Conservation (phyloP, 1,139 yeast species). For the Protomyces pachydermus region DNA sequence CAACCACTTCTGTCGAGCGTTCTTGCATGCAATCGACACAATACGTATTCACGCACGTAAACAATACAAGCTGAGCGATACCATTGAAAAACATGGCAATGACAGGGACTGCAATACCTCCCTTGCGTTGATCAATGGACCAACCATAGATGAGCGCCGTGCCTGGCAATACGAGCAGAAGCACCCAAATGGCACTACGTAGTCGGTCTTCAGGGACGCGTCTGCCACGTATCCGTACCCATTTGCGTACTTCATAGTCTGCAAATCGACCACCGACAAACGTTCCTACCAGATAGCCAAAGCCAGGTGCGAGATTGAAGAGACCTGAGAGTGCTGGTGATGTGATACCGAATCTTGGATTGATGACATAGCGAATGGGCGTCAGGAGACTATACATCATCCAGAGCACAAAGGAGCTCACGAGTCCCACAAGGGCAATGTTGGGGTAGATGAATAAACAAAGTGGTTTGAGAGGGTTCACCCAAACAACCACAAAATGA, state of each 20-base stretch:
- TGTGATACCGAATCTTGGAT: slow-evolving; percentile 49
- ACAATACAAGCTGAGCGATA: slow-evolving; percentile 48
- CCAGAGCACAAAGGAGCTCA: slow-evolving; percentile 44
- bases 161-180: slow-evolving; percentile 45
- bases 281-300: slow-evolving; percentile 49
- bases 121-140: slow-evolving; percentile 47
- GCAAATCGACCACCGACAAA: slow-evolving; percentile 51
- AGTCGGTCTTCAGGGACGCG: slow-evolving; percentile 53
- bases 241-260: slow-evolving; percentile 46
- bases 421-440: slow-evolving; percentile 46
- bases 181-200: slow-evolving; percentile 42
- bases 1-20: slow-evolving; percentile 51
- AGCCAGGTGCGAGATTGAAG: slow-evolving; percentile 53
- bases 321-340: slow-evolving; percentile 49
- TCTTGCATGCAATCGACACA: slow-evolving; percentile 55
- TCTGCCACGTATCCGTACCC: slow-evolving; percentile 45
- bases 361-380: slow-evolving; percentile 52
- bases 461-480: slow-evolving; percentile 47
- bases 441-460: slow-evolving; percentile 45
- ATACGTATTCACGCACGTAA: slow-evolving; percentile 52
- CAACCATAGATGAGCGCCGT: slow-evolving; percentile 51
- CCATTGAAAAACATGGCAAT: slow-evolving; percentile 49
- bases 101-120: slow-evolving; percentile 54
- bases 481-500: slow-evolving; percentile 43
- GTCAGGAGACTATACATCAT: slow-evolving; percentile 52